Percentiles rank a stretch among this genome's conserved stretches.
phyloP scores from a whole-genome alignment of 129 eudicot genomes.

The Gnaphalium uliginosum region DNA sequence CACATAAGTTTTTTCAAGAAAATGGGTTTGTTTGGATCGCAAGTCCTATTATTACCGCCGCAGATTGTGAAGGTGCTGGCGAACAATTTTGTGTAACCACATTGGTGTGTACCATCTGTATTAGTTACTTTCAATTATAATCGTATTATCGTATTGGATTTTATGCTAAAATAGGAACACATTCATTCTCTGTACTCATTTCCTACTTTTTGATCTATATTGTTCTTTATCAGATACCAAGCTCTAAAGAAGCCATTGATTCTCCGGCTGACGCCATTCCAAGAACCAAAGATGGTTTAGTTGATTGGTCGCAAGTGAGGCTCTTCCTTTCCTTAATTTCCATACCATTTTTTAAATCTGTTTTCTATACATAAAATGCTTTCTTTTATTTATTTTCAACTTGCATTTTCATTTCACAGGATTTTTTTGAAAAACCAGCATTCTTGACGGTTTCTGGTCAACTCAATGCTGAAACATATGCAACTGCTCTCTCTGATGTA shows the following conservation, averaged over 20 bases:
- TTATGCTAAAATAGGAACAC: background rate
- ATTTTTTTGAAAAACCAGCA: constrained; percentile 95
- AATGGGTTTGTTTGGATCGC: constrained; percentile 98
- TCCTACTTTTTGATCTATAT: background rate
- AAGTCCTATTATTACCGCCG: constrained; percentile 93
- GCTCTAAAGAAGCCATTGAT: constrained; percentile 56
- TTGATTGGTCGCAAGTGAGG: constrained; percentile 97
- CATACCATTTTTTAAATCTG: background rate
- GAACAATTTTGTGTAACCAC: constrained; percentile 99
- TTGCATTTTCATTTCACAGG: constrained; percentile 52
- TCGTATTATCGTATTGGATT: background rate
- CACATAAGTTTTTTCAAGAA: constrained; percentile 94
- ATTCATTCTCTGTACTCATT: background rate
- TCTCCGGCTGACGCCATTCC: constrained; percentile 74
- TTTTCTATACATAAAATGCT: background rate
- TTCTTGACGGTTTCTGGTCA: constrained; percentile 98
- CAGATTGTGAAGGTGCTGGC: constrained; percentile 99
- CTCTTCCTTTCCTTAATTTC: constrained; percentile 4
- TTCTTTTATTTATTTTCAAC: background rate
- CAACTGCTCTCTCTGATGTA: constrained; percentile 99
- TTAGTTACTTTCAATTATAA: background rate
- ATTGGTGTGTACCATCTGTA: constrained; percentile 50
- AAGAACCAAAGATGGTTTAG: constrained; percentile 62
- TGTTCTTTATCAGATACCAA: constrained; percentile 66
- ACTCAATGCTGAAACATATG: constrained; percentile 97